Base-by-base conservation (phyloP, 495 filamentous ascomycete genomes). In the Coniosporium apollinis region DNA sequence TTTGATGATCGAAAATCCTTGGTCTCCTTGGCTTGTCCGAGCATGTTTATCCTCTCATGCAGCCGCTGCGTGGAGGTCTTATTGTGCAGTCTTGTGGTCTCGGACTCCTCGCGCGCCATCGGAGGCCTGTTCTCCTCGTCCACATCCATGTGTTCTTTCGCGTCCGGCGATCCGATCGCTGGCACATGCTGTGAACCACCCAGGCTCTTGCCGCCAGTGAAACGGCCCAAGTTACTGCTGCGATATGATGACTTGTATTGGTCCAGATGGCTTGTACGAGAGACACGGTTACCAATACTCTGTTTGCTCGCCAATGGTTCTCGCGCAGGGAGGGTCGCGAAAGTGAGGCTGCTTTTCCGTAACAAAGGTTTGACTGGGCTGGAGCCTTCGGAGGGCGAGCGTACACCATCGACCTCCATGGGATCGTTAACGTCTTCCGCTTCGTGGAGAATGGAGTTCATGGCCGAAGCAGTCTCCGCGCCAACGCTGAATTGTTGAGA, bases 301-400 rank as follows among this genome's bases (percentile, higher is more conserved):
- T 82, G 81, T 39, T 77, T 78, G 9, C 58, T 71, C 14, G 71
- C 72, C 26, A 94, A 61, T 19, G 86, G 89, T 50, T 94, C 87
- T 25, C 89, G 74, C 5, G 86, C 82, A 33, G 89, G 89, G 3
- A 97, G 62, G 2, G 89, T 81, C 9, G 91, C 79, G 56, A 97
- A 94, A 33, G 74, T 86, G 33, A 96, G 65, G 46, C 87, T 94
- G 55, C 84, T 94, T 62, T 94, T 94, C 22, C 87, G 77, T 33
- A 91, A 58, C 3, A 69, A 56, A n/a, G 63, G 67, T 32, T 67
- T 59, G 26, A 66, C 73, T 1, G 74, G 74, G 33, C 66, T 73
- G 4, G 73, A 76, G 6, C 55, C 61, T 39, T 76, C 70, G 8
- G 75, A 79, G 13, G 72, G 64, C 21, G 74, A 72, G 25, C 61